Percentiles rank a stretch among this genome's conserved stretches.
These are phyloP conservation scores for Yarrowia sp. DNA, from an alignment of 805 yeast genomes.

Conservation along the genomic window DNA sequence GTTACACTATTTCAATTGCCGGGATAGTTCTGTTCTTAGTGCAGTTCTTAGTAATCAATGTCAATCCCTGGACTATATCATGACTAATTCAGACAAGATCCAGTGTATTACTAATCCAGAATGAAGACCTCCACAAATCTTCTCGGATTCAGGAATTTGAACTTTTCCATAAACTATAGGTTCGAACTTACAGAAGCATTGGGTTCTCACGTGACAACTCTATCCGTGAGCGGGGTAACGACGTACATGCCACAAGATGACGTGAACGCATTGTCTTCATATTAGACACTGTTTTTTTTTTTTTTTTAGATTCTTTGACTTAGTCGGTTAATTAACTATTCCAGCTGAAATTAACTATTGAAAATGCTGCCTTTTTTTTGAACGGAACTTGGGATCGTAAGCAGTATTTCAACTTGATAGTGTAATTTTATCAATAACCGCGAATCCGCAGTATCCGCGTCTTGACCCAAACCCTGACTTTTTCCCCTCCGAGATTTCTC, in stretches of 20 bases:
- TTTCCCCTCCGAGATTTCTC: slow-evolving; percentile 1
- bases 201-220: background rate
- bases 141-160: no score
- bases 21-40: no score
- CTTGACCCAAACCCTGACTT: background rate
- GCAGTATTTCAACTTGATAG: background rate
- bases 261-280: background rate
- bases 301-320: background rate
- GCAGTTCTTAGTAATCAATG: no score
- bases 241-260: background rate
- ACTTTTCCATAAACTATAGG: no score
- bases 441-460: background rate
- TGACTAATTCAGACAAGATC: no score
- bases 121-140: no score
- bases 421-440: background rate
- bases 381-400: no score
- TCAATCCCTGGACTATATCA: no score
- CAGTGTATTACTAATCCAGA: no score
- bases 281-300: background rate
- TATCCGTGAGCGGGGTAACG: background rate
- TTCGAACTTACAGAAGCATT: background rate
- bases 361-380: background rate
- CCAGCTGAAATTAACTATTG: background rate
- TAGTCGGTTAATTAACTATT: background rate
- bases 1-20: no score